A percentile compares a stretch with the other conserved stretches of the same genome.
phyloP scores from a whole-genome alignment of 1,284 basidiomycete species.

The Rhodotorula sp. region DNA sequence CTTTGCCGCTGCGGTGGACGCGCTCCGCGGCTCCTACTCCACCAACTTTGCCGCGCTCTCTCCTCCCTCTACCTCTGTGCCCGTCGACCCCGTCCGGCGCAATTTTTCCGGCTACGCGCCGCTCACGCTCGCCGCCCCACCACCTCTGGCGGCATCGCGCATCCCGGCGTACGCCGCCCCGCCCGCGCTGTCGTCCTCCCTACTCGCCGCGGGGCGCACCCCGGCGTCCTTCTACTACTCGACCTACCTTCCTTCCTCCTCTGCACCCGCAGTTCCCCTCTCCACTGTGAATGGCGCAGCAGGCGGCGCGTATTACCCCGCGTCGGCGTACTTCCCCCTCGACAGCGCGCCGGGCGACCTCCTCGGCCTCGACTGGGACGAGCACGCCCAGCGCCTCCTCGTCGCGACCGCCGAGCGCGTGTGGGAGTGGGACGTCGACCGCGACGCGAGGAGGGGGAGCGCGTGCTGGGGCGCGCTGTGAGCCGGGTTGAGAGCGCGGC shows the following conservation, averaged over 20 bases:
- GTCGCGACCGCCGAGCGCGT: slow-evolving; percentile 32
- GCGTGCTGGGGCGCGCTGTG: slow-evolving; percentile 13
- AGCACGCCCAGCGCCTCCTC: slow-evolving; percentile 29
- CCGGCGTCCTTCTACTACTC: background rate
- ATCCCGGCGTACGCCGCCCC: background rate
- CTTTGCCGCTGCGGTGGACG: too few relatives aligned
- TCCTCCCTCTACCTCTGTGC: background rate
- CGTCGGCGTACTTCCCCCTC: slow-evolving; percentile 30
- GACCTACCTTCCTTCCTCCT: background rate
- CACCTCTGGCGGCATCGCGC: background rate
- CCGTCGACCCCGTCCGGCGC: background rate
- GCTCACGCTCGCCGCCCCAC: background rate
- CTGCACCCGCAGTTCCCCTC: background rate
- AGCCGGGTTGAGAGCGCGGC: background rate
- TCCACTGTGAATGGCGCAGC: background rate
- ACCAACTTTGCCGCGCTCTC: background rate
- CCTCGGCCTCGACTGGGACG: slow-evolving; percentile 39
- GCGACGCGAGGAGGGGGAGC: slow-evolving; percentile 17
- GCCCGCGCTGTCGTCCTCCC: background rate
- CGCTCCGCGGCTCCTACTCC: background rate
- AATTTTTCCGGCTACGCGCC: slow-evolving; percentile 18
- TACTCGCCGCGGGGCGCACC: background rate
- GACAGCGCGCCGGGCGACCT: slow-evolving; percentile 30
- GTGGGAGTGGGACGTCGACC: slow-evolving; percentile 40
- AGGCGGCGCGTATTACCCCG: background rate